A percentile compares a stretch with the other conserved stretches of the same genome.
phyloP scores from a whole-genome alignment of 805 yeast species.

The Yarrowia phangngaensis region DNA sequence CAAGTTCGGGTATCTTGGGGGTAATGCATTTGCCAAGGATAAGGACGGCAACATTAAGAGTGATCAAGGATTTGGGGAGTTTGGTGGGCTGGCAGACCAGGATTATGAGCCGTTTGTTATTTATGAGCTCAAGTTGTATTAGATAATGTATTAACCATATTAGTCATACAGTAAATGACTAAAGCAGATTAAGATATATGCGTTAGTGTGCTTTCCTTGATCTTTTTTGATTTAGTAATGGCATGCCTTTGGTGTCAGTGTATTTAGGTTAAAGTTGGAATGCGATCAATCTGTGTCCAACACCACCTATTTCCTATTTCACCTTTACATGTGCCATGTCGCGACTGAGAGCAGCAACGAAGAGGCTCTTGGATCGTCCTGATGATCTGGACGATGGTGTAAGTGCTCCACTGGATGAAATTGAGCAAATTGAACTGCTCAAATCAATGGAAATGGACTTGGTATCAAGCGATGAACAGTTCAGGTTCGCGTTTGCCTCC shows the following conservation, averaged over 20 bases:
- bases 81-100: conserved; percentile 86
- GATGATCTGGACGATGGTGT: conserved; percentile 28
- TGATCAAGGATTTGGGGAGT: conserved; percentile 70
- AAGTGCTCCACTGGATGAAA: conserved; percentile 29
- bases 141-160: too few species aligned
- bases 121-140: conserved; percentile 50
- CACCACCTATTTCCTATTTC: neutral
- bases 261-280: too few species aligned
- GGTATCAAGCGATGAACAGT: conserved; percentile 30
- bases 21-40: conserved; percentile 72
- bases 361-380: conserved; percentile 27
- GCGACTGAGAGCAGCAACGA: conserved; percentile 31
- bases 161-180: too few species aligned
- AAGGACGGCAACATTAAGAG: conserved; percentile 59
- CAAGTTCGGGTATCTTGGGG: conserved; percentile 86
- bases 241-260: too few species aligned
- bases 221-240: too few species aligned
- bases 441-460: conserved; percentile 33
- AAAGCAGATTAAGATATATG: neutral
- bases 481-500: conserved; percentile 33
- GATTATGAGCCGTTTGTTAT: conserved; percentile 96
- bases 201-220: neutral
- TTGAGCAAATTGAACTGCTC: conserved; percentile 37
- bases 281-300: too few species aligned
- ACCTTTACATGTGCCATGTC: conserved; percentile 30